Conservation (phyloP, 2,329 filamentous ascomycete species). For the Pyricularia pennisetigena region DNA sequence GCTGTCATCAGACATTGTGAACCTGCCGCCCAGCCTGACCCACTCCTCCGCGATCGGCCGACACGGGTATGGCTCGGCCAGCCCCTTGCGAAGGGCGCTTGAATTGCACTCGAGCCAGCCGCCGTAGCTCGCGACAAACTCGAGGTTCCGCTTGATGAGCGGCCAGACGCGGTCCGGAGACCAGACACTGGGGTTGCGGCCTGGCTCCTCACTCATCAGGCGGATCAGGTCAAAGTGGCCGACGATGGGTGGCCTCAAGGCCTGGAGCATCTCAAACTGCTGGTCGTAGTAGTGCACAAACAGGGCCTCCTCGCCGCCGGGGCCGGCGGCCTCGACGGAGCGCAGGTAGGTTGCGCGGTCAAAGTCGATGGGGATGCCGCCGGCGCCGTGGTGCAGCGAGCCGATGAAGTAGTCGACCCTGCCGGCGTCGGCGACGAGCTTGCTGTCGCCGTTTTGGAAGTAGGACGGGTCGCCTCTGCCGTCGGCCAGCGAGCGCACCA, state of each 20-base stretch:
- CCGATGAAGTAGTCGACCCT: constrained; percentile 78
- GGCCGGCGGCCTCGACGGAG: constrained; percentile 34
- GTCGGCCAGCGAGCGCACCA: constrained; percentile 49
- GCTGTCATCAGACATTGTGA: constrained; percentile 91
- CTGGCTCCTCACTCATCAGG: constrained; percentile 63
- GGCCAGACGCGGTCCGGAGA: constrained; percentile 53
- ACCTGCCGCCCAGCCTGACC: constrained; percentile 61
- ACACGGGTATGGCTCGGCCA: constrained; percentile 83
- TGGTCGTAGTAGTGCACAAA: constrained; percentile 82
- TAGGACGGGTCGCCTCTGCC: constrained; percentile 62
- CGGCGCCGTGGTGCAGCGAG: constrained; percentile 78
- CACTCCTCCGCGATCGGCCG: constrained; percentile 70
- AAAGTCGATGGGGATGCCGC: constrained; percentile 83
- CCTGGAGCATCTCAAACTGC: constrained; percentile 70
- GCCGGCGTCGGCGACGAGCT: constrained; percentile 1
- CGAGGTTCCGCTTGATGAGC: constrained; percentile 63
- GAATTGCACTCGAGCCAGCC: constrained; percentile 88
- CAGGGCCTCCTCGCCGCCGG: constrained; percentile 55
- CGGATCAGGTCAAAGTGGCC: constrained; percentile 93
- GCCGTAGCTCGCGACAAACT: constrained; percentile 59
- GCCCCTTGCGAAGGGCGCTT: constrained; percentile 76
- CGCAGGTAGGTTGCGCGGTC: constrained; percentile 55
- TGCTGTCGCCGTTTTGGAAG: not conserved
- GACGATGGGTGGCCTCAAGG: constrained; percentile 65
- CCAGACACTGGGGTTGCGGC: constrained; percentile 40